phyloP scores from a whole-genome alignment of 2,329 filamentous ascomycete species.

The Fusarium multiceps region DNA sequence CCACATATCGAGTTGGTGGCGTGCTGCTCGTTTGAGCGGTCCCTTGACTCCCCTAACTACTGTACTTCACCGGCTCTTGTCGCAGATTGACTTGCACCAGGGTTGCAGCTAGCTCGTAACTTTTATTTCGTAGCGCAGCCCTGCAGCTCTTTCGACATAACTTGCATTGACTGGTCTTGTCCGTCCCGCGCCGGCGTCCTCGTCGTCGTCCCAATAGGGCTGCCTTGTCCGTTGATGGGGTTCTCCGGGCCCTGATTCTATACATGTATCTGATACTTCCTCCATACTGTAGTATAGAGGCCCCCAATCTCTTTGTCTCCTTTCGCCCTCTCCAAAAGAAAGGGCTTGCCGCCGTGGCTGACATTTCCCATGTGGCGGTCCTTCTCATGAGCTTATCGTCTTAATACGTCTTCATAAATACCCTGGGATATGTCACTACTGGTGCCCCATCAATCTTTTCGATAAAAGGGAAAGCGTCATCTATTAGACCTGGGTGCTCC shows the following conservation, averaged over 20 bases:
- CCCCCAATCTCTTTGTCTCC: conserved; percentile 25
- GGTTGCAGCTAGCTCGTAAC: conserved; percentile 26
- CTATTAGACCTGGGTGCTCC: conserved; percentile 29
- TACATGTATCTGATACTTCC: conserved; percentile 42
- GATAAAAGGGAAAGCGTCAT: conserved; percentile 44
- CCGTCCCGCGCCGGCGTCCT: conserved; percentile 26
- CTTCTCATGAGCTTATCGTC: conserved; percentile 35
- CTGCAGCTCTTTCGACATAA: conserved; percentile 30
- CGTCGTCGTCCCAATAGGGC: conserved; percentile 40
- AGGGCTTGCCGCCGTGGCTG: conserved; percentile 38
- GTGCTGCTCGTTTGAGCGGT: conserved; percentile 20
- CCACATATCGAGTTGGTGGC: conserved; percentile 35
- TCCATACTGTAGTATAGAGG: conserved; percentile 33
- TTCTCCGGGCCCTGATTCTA: conserved; percentile 34
- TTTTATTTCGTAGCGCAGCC: conserved; percentile 38
- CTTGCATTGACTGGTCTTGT: conserved; percentile 34
- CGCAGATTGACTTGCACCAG: conserved; percentile 32
- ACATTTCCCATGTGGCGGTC: conserved; percentile 34
- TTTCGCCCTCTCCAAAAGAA: conserved; percentile 37
- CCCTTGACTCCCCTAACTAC: conserved; percentile 20
- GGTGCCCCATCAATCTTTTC: conserved; percentile 37
- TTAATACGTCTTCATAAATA: conserved; percentile 32
- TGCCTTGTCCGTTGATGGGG: conserved; percentile 39
- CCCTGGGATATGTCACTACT: conserved; percentile 37
- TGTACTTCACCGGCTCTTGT: conserved; percentile 22